Evolutionary conservation across 768 basidiomycete genomes (phyloP), one percentile per base, ranked within the genome.

Genomic region (Suillus paluster): DNA sequence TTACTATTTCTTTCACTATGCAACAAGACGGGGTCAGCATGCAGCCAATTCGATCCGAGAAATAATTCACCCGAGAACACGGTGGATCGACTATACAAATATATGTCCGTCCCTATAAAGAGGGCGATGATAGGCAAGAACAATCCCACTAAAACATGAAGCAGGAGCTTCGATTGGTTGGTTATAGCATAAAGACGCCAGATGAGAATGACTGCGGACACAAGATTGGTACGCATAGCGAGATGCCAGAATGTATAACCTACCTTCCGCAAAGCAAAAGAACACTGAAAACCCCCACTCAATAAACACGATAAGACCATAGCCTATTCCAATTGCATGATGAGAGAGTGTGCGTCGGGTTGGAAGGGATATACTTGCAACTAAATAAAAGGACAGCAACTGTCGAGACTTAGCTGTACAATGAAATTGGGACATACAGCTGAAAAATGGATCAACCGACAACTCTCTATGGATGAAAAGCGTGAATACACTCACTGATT

Each of bases 251-350:
- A 50, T 30, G 5, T 12, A 30, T 19, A n/a, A 1, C 49, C 12
- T 52, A 33, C 50, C 30, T 52, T 52, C 50, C 7, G 50, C 50
- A n/a, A 52, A 52, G 5, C 50, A 52, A 4, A 52, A 52, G 12
- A 33, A 52, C 30, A 52, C 50, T 6, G 50, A 52, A 12, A n/a
- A 12, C 0, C 50, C 50, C 50, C 50, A 52, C 33, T 52, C 50
- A 10, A 49, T 49, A 3, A 52, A 11, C n/a, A 52, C 50, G n/a
- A 33, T 5, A 12, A 33, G 50, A 52, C 0, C 6, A 11, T 52
- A 52, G 19, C 50, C 50, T 52, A 3, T 33, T 49, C 15, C 46
- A 15, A 27, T 17, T 19, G 15, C 17, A 17, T 23, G 46, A 17
- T 49, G 17, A 49, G 17, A 1, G 17, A 27, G 17, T 8, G 27